Evolutionary conservation across 805 yeast genomes (phyloP), one percentile per base, ranked within the genome.

Genomic region (Spathaspora sp.): DNA sequence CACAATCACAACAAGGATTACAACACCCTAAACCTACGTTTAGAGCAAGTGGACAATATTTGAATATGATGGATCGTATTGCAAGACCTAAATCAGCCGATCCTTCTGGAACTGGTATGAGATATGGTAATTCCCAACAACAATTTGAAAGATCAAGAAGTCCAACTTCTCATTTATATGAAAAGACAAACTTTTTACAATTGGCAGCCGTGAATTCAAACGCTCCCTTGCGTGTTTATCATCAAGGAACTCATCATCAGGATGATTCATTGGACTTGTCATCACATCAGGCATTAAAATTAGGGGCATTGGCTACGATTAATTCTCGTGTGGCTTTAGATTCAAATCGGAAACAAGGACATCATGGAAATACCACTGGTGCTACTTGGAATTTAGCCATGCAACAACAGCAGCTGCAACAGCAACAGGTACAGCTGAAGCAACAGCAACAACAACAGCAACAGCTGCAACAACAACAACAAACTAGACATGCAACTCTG

Each of bases 301-400:
- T 85, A 56, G 86, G 87, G 5, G 89, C 89, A 0, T 72, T 85
- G 51, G 79, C 85, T 23, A 84, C 89, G 2, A 84, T 83, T 54
- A 81, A 81, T 64, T 76, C 79, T 7, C 65, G 88, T 19, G 82
- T 75, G 40, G 78, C 77, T 1, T 65, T 75, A 54, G 79, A 75
- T 57, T 70, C 73, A 16, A 70, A 64, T 55, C 68, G 73, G 54
- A 73, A 72, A 55, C 51, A 52, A 31, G 52, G 50, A 10, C 57
- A 59, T 44, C 55, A 54, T 38, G 47, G 47, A 11, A 19, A 17
- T 1, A 14, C 35, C 7, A 14, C 23, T 45, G 40, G 42, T n/a
- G 39, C 48, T n/a, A 38, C 49, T 12, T 39, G 49, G 49, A 47
- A 28, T 20, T 16, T 35, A 18, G 18, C 53, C 46, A 28, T 50